Evolutionary conservation across 495 filamentous ascomycete genomes (phyloP).

Genomic region (Talaromyces liani): DNA sequence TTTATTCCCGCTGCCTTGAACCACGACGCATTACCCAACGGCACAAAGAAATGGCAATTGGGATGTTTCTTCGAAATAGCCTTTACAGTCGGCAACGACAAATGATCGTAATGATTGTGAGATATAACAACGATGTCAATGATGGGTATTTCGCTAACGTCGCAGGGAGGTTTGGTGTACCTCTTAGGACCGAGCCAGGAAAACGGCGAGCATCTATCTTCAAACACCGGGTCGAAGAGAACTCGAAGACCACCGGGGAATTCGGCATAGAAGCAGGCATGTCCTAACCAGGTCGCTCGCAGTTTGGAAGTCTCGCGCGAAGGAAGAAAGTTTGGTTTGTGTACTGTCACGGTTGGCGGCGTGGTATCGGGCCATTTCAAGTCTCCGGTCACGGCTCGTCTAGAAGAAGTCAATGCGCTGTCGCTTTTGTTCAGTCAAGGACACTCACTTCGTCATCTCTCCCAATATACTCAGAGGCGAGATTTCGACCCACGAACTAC

Average conservation of each 20-base stretch:
- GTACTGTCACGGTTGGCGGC: constrained; percentile 59
- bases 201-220: constrained; percentile 75
- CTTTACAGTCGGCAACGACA: constrained; percentile 67
- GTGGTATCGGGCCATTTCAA: constrained; percentile 54
- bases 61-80: constrained; percentile 67
- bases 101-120: constrained; percentile 92
- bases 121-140: constrained; percentile 89
- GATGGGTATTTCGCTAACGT: constrained; percentile 69
- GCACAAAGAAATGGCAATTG: constrained; percentile 80
- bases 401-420: constrained; percentile 17
- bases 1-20: constrained; percentile 59
- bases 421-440: background rate
- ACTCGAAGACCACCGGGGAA: constrained; percentile 84
- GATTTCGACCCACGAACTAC: constrained; percentile 28
- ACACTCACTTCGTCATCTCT: background rate
- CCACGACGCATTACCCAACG: constrained; percentile 83
- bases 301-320: constrained; percentile 52
- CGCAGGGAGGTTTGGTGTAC: constrained; percentile 71
- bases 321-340: constrained; percentile 62
- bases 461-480: background rate
- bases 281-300: constrained; percentile 92
- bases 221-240: constrained; percentile 93
- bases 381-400: constrained; percentile 46
- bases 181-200: constrained; percentile 68
- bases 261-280: constrained; percentile 91